Percentiles rank a stretch among this genome's conserved stretches.
phyloP scores from a whole-genome alignment of 768 basidiomycete species.

The Chalciporus sphaerocephalus region DNA sequence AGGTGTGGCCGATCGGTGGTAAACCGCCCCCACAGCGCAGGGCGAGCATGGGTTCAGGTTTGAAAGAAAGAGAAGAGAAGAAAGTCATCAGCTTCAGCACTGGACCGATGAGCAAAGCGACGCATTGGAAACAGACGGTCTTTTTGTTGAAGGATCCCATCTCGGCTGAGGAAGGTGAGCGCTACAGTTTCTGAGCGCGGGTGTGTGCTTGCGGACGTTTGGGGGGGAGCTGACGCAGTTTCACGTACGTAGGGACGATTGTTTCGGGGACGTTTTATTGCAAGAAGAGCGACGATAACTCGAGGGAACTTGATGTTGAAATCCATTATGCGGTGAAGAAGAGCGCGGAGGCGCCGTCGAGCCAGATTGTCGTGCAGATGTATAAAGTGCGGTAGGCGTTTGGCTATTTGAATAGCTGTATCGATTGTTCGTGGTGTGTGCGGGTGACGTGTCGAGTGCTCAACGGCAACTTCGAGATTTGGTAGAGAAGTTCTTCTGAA shows the following conservation, averaged over 20 bases:
- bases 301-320: slow-evolving; percentile 87
- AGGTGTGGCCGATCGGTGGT: slow-evolving; percentile 76
- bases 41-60: slow-evolving; percentile 46
- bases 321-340: slow-evolving; percentile 67
- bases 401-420: no score
- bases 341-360: slow-evolving; percentile 27
- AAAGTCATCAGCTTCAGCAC: slow-evolving; percentile 78
- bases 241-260: slow-evolving; percentile 49
- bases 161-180: slow-evolving; percentile 65
- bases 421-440: no score
- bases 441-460: no score
- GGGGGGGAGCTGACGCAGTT: neutral
- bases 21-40: slow-evolving; percentile 57
- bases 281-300: slow-evolving; percentile 73
- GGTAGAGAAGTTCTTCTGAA: no score
- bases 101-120: slow-evolving; percentile 79
- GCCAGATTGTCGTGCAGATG: slow-evolving; percentile 63
- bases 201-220: neutral
- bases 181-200: no score
- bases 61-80: slow-evolving; percentile 39
- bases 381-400: slow-evolving; percentile 76
- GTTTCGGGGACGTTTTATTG: slow-evolving; percentile 82
- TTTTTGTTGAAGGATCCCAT: slow-evolving; percentile 84
- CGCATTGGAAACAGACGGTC: slow-evolving; percentile 96
- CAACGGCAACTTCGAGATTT: no score